Evolutionary conservation across 2,329 filamentous ascomycete species (phyloP), one percentile per base, ranked within the genome.

Genomic region (Ophiostoma sp.): DNA sequence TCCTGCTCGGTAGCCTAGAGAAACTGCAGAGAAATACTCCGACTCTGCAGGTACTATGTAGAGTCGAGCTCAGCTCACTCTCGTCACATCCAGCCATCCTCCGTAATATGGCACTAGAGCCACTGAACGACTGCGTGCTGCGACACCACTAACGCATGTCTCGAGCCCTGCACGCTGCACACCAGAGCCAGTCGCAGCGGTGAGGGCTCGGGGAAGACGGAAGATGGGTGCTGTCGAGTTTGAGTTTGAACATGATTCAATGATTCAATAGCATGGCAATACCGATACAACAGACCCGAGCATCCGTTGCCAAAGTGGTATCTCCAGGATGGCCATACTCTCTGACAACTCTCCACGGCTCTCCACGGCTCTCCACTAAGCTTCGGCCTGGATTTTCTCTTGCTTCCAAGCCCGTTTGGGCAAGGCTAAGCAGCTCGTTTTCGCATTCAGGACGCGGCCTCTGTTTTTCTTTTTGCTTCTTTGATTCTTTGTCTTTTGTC

Each of bases 161-260:
- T 57, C 52, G 52, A 57, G 52, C 52, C 27, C 52, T 57, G 52
- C 52, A 57, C 48, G 52, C 52, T 57, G 23, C 52, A 27, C 11
- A 57, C 27, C n/a, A 4, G 52, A 27, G n/a, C 44, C 52, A 57
- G 17, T 57, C 4, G n/a, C 52, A 27, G 52, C 52, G 52, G 52
- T 57, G 52, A 57, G n/a, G 44, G 17, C 13, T 10, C 39, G 39
- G 39, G 20, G 44, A 17, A 20, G 17, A 11, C 7, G 13, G 3
- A 48, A 11, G 15, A 20, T 48, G 17, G 11, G 23, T 11, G 41
- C 13, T 44, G 48, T n/a, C 13, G 0, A 17, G 5, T 48, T 20
- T 17, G 44, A 48, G 17, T 48, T 17, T 15, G 5, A 20, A 6
- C 11, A 52, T n/a, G 44, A n/a, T 52, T n/a, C 48, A 52, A 52